Evolutionary conservation across 306 rosid species (phyloP).

Genomic region (Elaeagnus macrophylla): DNA sequence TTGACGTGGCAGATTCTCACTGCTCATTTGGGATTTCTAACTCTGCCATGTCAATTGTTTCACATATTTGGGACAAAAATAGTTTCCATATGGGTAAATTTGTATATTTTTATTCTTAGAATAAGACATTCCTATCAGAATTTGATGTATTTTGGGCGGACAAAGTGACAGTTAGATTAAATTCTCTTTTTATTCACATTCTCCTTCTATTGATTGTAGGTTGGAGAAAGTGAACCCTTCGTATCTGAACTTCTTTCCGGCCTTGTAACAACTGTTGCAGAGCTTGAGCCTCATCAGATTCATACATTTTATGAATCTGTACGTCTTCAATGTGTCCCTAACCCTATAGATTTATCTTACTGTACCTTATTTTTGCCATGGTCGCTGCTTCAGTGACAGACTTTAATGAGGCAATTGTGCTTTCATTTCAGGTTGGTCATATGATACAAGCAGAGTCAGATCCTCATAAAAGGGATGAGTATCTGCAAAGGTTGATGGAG

Average conservation of each 20-base stretch:
- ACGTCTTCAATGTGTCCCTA: conserved; percentile 19
- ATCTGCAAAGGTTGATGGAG: conserved; percentile 76
- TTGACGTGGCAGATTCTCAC: no score
- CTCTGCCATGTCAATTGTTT: no score
- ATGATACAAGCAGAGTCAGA: conserved; percentile 98
- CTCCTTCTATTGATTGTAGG: conserved; percentile 35
- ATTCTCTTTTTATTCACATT: background rate
- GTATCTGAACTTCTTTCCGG: conserved; percentile 88
- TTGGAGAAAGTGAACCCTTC: conserved; percentile 93
- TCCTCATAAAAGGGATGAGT: conserved; percentile 81
- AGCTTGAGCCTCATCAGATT: conserved; percentile 91
- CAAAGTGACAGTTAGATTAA: background rate
- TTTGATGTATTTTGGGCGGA: background rate
- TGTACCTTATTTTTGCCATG: no score
- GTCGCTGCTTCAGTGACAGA: background rate
- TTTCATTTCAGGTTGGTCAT: conserved; percentile 57
- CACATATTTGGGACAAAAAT: no score
- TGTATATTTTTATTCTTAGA: no score
- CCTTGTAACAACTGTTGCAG: conserved; percentile 78
- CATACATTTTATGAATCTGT: conserved; percentile 96
- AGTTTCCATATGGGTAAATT: no score
- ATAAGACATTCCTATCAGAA: no score
- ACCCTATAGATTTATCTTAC: background rate
- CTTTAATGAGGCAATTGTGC: background rate
- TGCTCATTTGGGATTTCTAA: no score